phyloP scores from a whole-genome alignment of 345 rosid species.

The Euclidium syriacum region DNA sequence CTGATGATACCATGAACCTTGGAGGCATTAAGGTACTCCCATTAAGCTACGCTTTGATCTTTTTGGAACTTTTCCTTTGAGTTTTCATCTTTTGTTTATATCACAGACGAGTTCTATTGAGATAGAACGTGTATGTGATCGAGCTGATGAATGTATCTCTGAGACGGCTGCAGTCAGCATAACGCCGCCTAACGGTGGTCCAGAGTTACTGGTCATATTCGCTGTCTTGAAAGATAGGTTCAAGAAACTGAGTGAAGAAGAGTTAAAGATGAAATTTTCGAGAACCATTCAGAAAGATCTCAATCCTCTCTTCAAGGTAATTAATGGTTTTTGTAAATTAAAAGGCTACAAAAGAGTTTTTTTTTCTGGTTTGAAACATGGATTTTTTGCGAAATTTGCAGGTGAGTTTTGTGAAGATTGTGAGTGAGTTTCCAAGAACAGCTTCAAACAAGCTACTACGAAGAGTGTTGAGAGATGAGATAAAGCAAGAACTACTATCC shows the following conservation, averaged over 20 bases:
- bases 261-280: constrained; percentile 52
- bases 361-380: neutral
- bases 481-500: constrained; percentile 45
- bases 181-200: constrained; percentile 60
- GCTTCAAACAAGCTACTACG: constrained; percentile 81
- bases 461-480: constrained; percentile 65
- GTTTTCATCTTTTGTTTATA: neutral
- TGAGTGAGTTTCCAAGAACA: constrained; percentile 66
- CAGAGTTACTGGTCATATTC: constrained; percentile 57
- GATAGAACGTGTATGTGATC: constrained; percentile 75
- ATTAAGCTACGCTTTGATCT: neutral
- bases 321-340: neutral
- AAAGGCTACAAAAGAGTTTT: neutral
- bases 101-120: constrained; percentile 86
- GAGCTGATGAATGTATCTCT: constrained; percentile 60
- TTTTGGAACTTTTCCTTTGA: neutral
- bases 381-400: constrained; percentile 19
- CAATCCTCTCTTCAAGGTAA: constrained; percentile 87
- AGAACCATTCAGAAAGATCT: constrained; percentile 63
- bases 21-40: constrained; percentile 83
- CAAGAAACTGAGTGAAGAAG: constrained; percentile 36
- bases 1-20: constrained; percentile 97
- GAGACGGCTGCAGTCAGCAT: constrained; percentile 79
- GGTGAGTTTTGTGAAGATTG: constrained; percentile 72
- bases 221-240: constrained; percentile 61